These are phyloP conservation scores for Senna siamea DNA, from an alignment of 306 rosid species.

Conservation along the genomic window DNA sequence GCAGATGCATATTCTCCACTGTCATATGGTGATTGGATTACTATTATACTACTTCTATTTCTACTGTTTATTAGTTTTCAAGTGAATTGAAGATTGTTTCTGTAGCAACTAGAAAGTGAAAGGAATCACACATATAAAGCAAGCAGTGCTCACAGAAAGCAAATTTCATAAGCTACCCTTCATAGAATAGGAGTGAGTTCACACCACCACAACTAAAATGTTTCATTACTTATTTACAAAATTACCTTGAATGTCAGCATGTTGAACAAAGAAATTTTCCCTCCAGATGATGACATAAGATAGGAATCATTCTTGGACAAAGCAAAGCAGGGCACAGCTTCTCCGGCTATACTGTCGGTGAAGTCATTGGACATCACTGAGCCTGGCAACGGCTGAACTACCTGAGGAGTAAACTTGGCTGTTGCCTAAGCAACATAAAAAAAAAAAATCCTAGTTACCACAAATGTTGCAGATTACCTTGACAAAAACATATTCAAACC, in stretches of 20 bases:
- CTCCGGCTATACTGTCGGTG: slow-evolving; percentile 76
- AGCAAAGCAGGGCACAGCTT: slow-evolving; percentile 97
- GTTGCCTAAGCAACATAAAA: slow-evolving; percentile 57
- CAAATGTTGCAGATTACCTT: slow-evolving; percentile 19
- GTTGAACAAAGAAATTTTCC: slow-evolving; percentile 83
- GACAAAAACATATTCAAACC: slow-evolving; percentile 44
- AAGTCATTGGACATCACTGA: slow-evolving; percentile 84
- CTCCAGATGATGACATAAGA: slow-evolving; percentile 98
- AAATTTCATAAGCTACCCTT: no score
- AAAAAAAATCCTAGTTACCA: background rate
- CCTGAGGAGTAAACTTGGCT: slow-evolving; percentile 50
- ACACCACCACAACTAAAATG: no score
- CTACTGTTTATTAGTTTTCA: background rate
- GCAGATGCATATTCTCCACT: background rate
- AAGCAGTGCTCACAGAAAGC: no score
- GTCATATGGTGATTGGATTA: background rate
- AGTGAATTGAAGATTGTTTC: background rate
- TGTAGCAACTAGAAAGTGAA: background rate
- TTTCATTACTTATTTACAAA: slow-evolving; percentile 1
- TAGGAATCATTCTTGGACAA: slow-evolving; percentile 93
- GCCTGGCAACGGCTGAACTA: slow-evolving; percentile 43
- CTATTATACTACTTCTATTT: background rate
- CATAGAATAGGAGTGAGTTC: no score
- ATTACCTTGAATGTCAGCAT: slow-evolving; percentile 93
- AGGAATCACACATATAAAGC: background rate